Conservation (phyloP, 2,329 filamentous ascomycete genomes). For the Colletotrichum navitas region DNA sequence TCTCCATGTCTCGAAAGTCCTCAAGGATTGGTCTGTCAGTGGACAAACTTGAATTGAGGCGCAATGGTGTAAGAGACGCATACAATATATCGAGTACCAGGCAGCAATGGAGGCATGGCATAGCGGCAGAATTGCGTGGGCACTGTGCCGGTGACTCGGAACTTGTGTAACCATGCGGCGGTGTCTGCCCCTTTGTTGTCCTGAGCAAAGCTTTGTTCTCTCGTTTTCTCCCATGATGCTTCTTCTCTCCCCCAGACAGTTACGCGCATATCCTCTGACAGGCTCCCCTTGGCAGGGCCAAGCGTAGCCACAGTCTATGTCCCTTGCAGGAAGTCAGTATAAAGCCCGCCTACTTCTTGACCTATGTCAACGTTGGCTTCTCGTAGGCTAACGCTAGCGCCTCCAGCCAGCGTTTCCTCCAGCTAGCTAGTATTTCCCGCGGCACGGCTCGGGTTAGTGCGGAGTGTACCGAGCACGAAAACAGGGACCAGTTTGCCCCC, state of each 20-base stretch:
- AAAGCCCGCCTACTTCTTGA: neutral
- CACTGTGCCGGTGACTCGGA: slow-evolving; percentile 18
- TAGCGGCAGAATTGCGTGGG: neutral
- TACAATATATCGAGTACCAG: slow-evolving; percentile 7
- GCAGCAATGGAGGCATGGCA: neutral
- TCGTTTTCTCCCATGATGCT: neutral
- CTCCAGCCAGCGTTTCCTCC: no score
- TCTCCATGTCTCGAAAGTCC: neutral
- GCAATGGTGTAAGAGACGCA: neutral
- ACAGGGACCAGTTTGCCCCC: neutral
- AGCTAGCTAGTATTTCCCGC: neutral
- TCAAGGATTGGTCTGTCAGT: neutral
- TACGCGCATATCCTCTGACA: neutral
- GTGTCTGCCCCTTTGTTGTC: neutral
- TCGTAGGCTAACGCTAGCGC: no score
- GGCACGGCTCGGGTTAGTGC: neutral
- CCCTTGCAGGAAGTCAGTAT: neutral
- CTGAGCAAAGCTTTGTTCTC: neutral
- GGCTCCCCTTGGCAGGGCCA: neutral
- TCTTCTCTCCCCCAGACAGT: neutral
- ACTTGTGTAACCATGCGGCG: slow-evolving; percentile 16
- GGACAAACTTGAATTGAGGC: neutral
- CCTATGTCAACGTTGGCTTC: neutral
- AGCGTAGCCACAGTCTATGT: neutral
- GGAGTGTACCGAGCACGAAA: neutral